Evolutionary conservation across 805 yeast species (phyloP).

Genomic region (Metschnikowia lachancei): DNA sequence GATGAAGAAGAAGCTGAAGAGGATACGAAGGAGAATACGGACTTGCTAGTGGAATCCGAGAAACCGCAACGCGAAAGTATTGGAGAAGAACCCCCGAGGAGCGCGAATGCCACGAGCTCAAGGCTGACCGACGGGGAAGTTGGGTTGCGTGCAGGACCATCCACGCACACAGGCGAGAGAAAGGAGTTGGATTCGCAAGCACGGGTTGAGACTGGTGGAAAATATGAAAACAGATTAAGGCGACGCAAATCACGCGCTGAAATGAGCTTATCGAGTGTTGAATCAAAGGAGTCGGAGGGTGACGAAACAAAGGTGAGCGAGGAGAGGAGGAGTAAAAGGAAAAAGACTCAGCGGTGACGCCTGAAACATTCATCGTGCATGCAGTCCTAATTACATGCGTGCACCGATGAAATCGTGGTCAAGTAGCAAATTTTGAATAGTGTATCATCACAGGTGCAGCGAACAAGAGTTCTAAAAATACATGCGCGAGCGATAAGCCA

Average conservation of each 20-base stretch:
- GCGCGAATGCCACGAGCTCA: not conserved
- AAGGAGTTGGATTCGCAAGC: not conserved
- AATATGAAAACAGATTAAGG: conserved; percentile 20
- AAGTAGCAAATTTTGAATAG: not conserved
- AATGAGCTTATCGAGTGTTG: not conserved
- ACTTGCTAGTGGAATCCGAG: not conserved
- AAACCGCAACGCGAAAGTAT: not conserved
- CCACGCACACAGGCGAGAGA: not conserved
- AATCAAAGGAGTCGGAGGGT: not conserved
- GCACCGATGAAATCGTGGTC: not conserved
- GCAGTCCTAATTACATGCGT: not conserved
- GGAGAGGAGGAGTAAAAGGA: conserved; percentile 10
- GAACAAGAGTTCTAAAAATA: conserved; percentile 1
- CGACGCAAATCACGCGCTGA: conserved; percentile 19
- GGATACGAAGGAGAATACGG: not conserved
- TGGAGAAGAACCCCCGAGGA: not conserved
- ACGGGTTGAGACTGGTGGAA: conserved; percentile 16
- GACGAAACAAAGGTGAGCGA: not conserved
- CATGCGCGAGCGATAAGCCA: not conserved
- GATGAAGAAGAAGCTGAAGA: conserved; percentile 33
- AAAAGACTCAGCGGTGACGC: conserved; percentile 8
- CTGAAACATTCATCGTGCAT: not conserved
- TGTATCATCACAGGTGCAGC: not conserved
- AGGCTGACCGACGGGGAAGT: not conserved
- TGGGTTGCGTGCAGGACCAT: not conserved